Evolutionary conservation across 2,329 filamentous ascomycete species (phyloP), one percentile per base, ranked within the genome.

Genomic region (Pseudopithomyces maydicus): DNA sequence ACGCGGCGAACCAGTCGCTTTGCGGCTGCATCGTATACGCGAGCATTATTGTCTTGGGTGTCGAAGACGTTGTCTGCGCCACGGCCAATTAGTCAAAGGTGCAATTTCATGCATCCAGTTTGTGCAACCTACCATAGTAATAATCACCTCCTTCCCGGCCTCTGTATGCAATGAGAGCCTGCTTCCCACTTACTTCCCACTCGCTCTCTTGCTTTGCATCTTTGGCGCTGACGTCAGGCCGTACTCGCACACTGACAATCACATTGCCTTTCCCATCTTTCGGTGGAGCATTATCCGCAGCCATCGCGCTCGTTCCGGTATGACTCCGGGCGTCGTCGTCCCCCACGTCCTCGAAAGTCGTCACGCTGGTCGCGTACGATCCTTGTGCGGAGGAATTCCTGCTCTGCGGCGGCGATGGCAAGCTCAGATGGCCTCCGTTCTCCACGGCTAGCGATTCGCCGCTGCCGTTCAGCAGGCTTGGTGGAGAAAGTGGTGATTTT

Each of bases 61-160:
- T 91, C 88, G 77, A 99, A 99, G 59, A 98, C 95, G 78, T 98
- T 98, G 80, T 99, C 95, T 96, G 42, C 26, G 49, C 58, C 38
- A 62, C 59, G n/a, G 49, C 41, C 35, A 39, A 58, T 67, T 53
- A 69, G 56, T 56, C 45, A 42, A 47, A 48, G 39, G 33, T 49
- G 35, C 48, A 11, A 35, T 33, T 41, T 44, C 50, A 48, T 62
- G 56, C 56, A 50, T 44, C 26, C 20, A 59, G 56, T 52, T 55
- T 49, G 65, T 70, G 64, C 20, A 59, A 63, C 87, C 74, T 82
- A 96, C 92, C 92, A 78, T 97, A 98, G 72, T 85, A 87, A 75
- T 98, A 95, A 72, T 97, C 92, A 52, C 94, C 95, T 33, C 90
- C 92, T 77, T 98, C 95, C 66, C 90, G 91, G 58, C 95, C 94